Base-by-base conservation (phyloP, 2,329 filamentous ascomycete genomes). In the Claviceps purpurea region DNA sequence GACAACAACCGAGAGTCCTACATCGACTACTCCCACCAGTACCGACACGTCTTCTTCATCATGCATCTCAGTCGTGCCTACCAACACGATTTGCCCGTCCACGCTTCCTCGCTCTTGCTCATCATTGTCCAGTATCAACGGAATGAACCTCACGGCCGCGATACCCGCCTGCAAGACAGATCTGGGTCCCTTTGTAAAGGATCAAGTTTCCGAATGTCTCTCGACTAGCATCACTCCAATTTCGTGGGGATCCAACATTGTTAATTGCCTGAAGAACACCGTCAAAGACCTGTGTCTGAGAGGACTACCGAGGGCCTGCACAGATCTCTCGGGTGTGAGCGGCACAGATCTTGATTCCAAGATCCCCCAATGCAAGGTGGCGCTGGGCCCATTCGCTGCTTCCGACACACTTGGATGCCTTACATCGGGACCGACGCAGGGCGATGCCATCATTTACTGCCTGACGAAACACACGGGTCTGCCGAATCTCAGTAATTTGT, bases 381-480 rank as follows among this genome's bases (percentile, higher is more conserved):
- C 26, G 22, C 48, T 55, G 39, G 53, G 53, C 13, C 53, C 53
- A 18, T 55, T 55, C 13, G 49, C 40, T n/a, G 34, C 46, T 20
- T 22, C 14, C 16, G 7, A 4, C 1, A 20, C 46, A 5, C 8
- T 20, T 16, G n/a, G 43, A 6, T 55, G 53, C 40, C n/a, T 55
- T 7, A 30, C 2, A 2, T 26, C 42, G 5, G 24, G 40, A 2
- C 14, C 24, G 4, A 30, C 13, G 18, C 7, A 18, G 13, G 53
- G 53, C n/a, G 48, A 53, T 8, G 34, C 45, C n/a, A 41, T 55
- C 16, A 34, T 55, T 24, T n/a, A 3, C 18, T 55, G 53, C 30
- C 40, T 55, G 30, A 4, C 34, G 14, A 20, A 11, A 5, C 14
- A 39, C 2, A 24, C 50, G 3, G 51, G 48, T 30, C 47, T 53